Conservation (phyloP, 257 asterid species). For the Avicennia marina region DNA sequence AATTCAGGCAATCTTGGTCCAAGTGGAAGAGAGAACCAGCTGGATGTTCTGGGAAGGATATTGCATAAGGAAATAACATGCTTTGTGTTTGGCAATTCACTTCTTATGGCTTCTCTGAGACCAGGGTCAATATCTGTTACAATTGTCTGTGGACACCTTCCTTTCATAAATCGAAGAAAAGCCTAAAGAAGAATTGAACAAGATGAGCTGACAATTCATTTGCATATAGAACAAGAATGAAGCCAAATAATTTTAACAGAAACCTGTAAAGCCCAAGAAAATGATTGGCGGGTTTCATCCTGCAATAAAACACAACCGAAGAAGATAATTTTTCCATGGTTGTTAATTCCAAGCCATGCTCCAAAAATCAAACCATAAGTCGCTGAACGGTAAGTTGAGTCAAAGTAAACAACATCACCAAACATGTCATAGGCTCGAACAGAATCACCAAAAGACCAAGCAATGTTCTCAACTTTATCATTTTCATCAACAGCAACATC, state of each 20-base stretch:
- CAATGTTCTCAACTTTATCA: constrained; percentile 62
- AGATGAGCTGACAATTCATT: constrained; percentile 19
- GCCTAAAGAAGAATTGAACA: constrained; percentile 33
- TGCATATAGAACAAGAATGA: constrained; percentile 11
- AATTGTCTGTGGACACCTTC: constrained; percentile 54
- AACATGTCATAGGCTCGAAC: constrained; percentile 43
- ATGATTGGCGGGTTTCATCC: constrained; percentile 46
- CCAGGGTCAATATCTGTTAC: constrained; percentile 54
- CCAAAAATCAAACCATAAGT: constrained; percentile 46
- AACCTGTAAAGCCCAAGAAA: constrained; percentile 62
- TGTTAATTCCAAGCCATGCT: constrained; percentile 65
- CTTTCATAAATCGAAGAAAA: constrained; percentile 59
- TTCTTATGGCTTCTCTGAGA: constrained; percentile 55
- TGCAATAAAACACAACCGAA: constrained; percentile 64
- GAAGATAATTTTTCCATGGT: constrained; percentile 47
- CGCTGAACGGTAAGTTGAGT: constrained; percentile 45
- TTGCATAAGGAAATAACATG: constrained; percentile 45
- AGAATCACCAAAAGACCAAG: constrained; percentile 62
- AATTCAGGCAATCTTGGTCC: constrained; percentile 50
- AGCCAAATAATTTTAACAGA: constrained; percentile 8
- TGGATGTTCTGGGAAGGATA: constrained; percentile 39
- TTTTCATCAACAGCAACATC: constrained; percentile 47
- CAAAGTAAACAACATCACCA: constrained; percentile 66
- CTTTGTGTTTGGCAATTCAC: constrained; percentile 62
- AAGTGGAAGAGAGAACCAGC: constrained; percentile 61